A percentile compares a stretch with the other conserved stretches of the same genome.
Evolutionary conservation across 176 grass and related monocot genomes (phyloP).

Genomic region (Triticum turgidum): DNA sequence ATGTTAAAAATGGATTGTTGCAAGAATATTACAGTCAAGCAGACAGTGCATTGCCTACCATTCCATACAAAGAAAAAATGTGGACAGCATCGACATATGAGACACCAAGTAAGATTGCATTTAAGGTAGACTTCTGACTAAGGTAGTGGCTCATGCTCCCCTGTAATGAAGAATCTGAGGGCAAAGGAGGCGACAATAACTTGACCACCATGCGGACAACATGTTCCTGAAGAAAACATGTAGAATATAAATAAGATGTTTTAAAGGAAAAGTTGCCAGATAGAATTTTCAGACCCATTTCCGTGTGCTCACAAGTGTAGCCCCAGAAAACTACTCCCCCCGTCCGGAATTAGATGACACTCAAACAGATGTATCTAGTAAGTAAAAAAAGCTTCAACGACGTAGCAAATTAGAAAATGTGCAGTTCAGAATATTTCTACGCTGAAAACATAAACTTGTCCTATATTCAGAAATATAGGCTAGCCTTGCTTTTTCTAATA

Average conservation of each 20-base stretch:
- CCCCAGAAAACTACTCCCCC: background rate
- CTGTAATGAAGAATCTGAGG: slow-evolving; percentile 69
- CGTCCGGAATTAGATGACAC: too few relatives aligned
- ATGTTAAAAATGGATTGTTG: slow-evolving; percentile 5
- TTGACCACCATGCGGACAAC: slow-evolving; percentile 69
- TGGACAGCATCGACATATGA: slow-evolving; percentile 77
- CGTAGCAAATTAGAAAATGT: background rate
- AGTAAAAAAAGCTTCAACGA: background rate
- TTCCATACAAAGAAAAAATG: slow-evolving; percentile 92
- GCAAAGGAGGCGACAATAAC: slow-evolving; percentile 62
- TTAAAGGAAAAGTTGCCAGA: background rate
- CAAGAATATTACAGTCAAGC: slow-evolving; percentile 19
- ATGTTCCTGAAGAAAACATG: slow-evolving; percentile 69
- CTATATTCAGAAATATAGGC: background rate
- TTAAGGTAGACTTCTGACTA: slow-evolving; percentile 75
- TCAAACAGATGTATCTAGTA: too few relatives aligned
- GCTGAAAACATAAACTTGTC: background rate
- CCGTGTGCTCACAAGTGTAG: background rate
- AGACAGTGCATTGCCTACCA: slow-evolving; percentile 50
- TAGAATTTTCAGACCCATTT: background rate
- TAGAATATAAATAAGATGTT: slow-evolving; percentile 21
- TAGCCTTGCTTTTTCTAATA: background rate
- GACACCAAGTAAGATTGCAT: slow-evolving; percentile 72
- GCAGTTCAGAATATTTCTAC: background rate
- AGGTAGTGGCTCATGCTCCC: slow-evolving; percentile 68